Evolutionary conservation across 1,284 basidiomycete genomes (phyloP).

Genomic region (Sphaerobolus stellatus): DNA sequence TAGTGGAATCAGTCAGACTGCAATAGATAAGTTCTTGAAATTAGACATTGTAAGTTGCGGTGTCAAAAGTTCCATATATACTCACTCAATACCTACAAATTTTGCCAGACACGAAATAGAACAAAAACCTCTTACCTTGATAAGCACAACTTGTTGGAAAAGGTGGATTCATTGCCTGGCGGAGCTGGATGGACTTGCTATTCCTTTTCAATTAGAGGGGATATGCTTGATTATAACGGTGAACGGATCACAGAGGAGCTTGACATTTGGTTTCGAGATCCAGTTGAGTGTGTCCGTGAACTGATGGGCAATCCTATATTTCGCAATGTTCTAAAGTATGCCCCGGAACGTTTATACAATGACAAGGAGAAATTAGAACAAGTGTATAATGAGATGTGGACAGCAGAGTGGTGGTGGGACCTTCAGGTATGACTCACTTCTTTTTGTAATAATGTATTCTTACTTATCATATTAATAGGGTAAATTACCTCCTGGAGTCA

Average conservation of each 20-base stretch:
- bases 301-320: conserved; percentile 27
- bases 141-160: conserved; percentile 1
- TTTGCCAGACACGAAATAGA: background rate
- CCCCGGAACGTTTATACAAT: conserved; percentile 30
- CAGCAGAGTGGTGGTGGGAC: conserved; percentile 43
- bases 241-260: conserved; percentile 16
- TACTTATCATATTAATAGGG: too few relatives aligned
- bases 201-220: conserved; percentile 21
- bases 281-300: conserved; percentile 16
- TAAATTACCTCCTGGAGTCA: conserved; percentile 25
- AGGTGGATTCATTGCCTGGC: conserved; percentile 13
- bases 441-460: too few relatives aligned
- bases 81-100: background rate
- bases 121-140: conserved; percentile 12
- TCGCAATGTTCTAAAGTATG: conserved; percentile 27
- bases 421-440: too few relatives aligned
- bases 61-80: background rate
- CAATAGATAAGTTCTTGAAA: background rate
- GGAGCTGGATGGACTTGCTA: conserved; percentile 10
- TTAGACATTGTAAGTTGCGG: background rate
- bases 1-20: background rate
- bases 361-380: conserved; percentile 24
- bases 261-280: conserved; percentile 29
- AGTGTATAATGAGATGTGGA: conserved; percentile 41
- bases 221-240: conserved; percentile 24